Evolutionary conservation across 2,329 filamentous ascomycete genomes (phyloP).

Genomic region (Clonostachys solani): DNA sequence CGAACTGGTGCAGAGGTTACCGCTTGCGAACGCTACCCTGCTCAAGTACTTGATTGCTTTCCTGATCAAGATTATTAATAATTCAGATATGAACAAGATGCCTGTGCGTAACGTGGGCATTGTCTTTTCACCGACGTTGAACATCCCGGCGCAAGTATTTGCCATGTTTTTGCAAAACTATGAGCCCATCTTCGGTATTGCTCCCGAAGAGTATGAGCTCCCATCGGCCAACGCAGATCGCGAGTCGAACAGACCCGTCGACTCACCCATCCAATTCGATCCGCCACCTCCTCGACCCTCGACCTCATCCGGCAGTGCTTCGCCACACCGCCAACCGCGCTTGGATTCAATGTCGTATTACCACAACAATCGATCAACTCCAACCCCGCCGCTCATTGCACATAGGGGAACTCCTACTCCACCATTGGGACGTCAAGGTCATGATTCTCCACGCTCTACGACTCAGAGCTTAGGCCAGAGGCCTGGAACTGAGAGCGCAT

Average conservation of each 20-base stretch:
- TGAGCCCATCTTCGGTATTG: conserved; percentile 74
- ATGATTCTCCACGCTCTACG: conserved; percentile 27
- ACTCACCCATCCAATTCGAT: conserved; percentile 23
- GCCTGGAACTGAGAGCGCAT: conserved; percentile 7
- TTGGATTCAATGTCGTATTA: conserved; percentile 19
- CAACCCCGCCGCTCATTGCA: conserved; percentile 44
- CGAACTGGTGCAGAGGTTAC: conserved; percentile 74
- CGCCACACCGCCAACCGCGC: conserved; percentile 45
- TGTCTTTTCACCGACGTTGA: conserved; percentile 94
- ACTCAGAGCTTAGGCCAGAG: neutral
- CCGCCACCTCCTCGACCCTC: conserved; percentile 38
- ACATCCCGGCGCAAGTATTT: conserved; percentile 93
- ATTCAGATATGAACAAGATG: conserved; percentile 93
- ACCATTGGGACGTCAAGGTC: conserved; percentile 26
- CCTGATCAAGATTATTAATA: conserved; percentile 87
- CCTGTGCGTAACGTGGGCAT: conserved; percentile 96
- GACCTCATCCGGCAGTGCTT: conserved; percentile 43
- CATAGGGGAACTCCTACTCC: conserved; percentile 39
- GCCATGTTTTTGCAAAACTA: conserved; percentile 92
- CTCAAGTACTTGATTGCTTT: conserved; percentile 84
- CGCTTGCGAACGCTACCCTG: conserved; percentile 74
- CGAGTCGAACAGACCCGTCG: conserved; percentile 14
- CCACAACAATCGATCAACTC: conserved; percentile 25
- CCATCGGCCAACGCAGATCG: conserved; percentile 36
- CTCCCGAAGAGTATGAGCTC: conserved; percentile 60